Evolutionary conservation across 108 stramenopile genomes (phyloP).

Genomic region (Fragilaria crotonensis): DNA sequence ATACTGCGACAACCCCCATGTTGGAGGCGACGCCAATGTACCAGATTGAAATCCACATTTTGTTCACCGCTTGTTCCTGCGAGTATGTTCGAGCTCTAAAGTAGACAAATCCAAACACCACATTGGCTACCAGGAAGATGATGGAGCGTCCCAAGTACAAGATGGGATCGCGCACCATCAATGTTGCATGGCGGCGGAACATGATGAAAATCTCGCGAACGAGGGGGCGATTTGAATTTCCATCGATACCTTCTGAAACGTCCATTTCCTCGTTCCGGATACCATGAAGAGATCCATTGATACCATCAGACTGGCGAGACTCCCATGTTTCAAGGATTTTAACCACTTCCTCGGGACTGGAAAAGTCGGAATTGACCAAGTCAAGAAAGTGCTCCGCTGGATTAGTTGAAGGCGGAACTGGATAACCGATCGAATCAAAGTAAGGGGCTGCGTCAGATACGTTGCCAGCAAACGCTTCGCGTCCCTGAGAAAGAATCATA

Average conservation of each 20-base stretch:
- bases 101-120: conserved; percentile 25
- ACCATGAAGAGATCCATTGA: background rate
- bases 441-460: conserved; percentile 23
- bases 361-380: conserved; percentile 32
- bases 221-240: background rate
- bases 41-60: conserved; percentile 18
- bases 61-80: conserved; percentile 18
- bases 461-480: conserved; percentile 31
- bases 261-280: conserved; percentile 1
- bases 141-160: conserved; percentile 20
- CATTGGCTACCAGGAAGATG: conserved; percentile 10
- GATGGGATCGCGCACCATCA: conserved; percentile 21
- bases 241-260: conserved; percentile 3
- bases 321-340: conserved; percentile 28
- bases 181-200: conserved; percentile 10
- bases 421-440: conserved; percentile 29
- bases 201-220: conserved; percentile 10
- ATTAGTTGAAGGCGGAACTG: conserved; percentile 22
- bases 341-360: conserved; percentile 18
- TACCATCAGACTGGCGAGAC: background rate
- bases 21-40: conserved; percentile 11
- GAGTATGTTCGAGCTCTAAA: conserved; percentile 8
- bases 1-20: conserved; percentile 27
- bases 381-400: conserved; percentile 36
- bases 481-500: conserved; percentile 43